A percentile compares a stretch with the other conserved stretches of the same genome.
Conservation (phyloP, 2,329 filamentous ascomycete species). For the Ceratocystis ficicola region DNA sequence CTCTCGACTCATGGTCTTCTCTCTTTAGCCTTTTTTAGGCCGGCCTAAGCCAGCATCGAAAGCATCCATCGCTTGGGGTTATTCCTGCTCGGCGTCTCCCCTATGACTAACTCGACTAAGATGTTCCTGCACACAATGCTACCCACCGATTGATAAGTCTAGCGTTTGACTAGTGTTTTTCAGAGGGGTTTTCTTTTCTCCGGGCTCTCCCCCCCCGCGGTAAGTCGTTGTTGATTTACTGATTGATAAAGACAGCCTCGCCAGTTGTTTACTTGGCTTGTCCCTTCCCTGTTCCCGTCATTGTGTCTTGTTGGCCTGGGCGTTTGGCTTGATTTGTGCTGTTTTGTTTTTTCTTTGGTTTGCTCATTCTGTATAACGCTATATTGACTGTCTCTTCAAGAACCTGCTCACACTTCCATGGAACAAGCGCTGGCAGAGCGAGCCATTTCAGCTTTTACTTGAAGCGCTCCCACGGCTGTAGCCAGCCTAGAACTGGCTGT, state of each 20-base stretch:
- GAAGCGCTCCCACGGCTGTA: neutral
- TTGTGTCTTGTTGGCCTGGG: neutral
- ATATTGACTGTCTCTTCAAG: neutral
- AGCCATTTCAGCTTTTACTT: neutral
- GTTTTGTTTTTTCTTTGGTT: neutral
- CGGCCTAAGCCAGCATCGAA: neutral
- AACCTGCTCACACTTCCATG: neutral
- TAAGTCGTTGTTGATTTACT: neutral
- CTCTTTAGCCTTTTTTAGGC: no score
- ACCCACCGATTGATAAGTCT: neutral
- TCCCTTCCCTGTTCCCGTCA: neutral
- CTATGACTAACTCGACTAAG: neutral
- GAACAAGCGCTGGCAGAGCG: neutral
- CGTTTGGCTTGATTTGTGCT: neutral
- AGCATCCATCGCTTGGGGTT: neutral
- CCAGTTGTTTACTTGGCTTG: neutral
- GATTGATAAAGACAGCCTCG: neutral
- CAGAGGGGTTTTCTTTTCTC: neutral
- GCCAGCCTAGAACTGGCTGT: neutral
- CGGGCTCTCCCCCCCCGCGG: neutral
- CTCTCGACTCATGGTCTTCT: no score
- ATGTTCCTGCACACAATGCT: neutral
- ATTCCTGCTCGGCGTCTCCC: neutral
- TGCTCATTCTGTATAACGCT: neutral
- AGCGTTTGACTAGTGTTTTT: neutral